Evolutionary conservation across 352 stramenopile genomes (phyloP), one percentile per base, ranked within the genome.

Genomic region (Nothophytophthora sp.): DNA sequence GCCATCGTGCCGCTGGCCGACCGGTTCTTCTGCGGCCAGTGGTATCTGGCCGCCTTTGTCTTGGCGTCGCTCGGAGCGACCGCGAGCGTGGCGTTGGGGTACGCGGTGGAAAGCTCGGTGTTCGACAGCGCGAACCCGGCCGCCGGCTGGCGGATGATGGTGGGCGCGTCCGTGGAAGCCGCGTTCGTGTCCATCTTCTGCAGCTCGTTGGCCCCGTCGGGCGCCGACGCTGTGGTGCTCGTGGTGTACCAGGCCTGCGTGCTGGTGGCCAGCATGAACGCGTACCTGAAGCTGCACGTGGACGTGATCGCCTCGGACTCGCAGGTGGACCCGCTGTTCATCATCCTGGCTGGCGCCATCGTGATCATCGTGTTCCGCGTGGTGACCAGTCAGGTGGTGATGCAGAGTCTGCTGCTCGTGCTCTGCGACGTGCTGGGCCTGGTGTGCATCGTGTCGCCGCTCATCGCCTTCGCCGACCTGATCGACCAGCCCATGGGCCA

Each of bases 321-420:
- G 7, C 64, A 81, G 29, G 34, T 83, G 13, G 73, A 83, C 40
- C 50, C 69, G 36, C 57, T 83, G 7, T 83, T 74, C 39, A 62
- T 76, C 12, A 65, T 76, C 45, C 62, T 83, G 33, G 67, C 69
- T 4, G 66, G 63, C 23, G 56, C 60, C 27, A 72, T 68, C 37
- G 37, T 59, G 11, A 59, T 73, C 34, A 63, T 83, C 25, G 56
- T 81, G 22, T 69, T 73, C 35, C 73, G 73, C 25, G 61, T 81
- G 19, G 60, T 80, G n/a, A 68, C 73, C 5, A 83, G 73, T 63
- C 70, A 74, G 38, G 50, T 62, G 16, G 73, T 83, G 18, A 67
- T 83, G 59, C 59, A 65, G 47, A 79, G 56, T 36, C 49, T 83
- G 44, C 39, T 83, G 29, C 40, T 72, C 20, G 59, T 83, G 22